A percentile compares a stretch with the other conserved stretches of the same genome.
Conservation (phyloP, 176 grass and related monocot genomes). For the Lolium multiflorum region DNA sequence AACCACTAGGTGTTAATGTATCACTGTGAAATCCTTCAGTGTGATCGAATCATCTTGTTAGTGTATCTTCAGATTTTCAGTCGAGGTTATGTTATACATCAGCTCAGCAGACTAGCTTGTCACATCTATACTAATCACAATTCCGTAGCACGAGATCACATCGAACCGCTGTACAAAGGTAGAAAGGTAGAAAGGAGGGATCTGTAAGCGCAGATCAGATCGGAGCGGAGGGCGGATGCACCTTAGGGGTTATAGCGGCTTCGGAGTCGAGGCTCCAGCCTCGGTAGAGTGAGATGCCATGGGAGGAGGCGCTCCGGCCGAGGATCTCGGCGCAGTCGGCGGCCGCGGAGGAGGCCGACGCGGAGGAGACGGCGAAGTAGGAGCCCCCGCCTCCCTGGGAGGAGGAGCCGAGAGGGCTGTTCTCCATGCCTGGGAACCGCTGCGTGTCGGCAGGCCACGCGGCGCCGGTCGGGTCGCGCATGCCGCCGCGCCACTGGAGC, state of each 20-base stretch:
- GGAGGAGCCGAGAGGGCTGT: conserved; percentile 79
- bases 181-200: conserved; percentile 9
- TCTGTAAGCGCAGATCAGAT: conserved; percentile 23
- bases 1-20: background rate
- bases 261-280: conserved; percentile 87
- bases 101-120: background rate
- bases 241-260: conserved; percentile 67
- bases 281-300: conserved; percentile 85
- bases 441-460: conserved; percentile 86
- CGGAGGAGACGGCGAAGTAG: conserved; percentile 56
- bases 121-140: background rate
- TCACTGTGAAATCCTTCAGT: background rate
- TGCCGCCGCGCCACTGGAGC: conserved; percentile 97
- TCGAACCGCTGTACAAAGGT: background rate
- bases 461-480: conserved; percentile 69
- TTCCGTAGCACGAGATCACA: conserved; percentile 31
- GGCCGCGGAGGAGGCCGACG: conserved; percentile 45
- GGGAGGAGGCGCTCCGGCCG: conserved; percentile 64
- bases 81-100: background rate
- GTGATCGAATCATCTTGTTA: background rate
- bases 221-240: conserved; percentile 16
- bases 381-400: conserved; percentile 44
- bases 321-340: conserved; percentile 96
- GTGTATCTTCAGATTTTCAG: background rate
- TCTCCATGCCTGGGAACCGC: conserved; percentile 88